phyloP scores from a whole-genome alignment of 352 stramenopile species.

The Achlya hypogyna region DNA sequence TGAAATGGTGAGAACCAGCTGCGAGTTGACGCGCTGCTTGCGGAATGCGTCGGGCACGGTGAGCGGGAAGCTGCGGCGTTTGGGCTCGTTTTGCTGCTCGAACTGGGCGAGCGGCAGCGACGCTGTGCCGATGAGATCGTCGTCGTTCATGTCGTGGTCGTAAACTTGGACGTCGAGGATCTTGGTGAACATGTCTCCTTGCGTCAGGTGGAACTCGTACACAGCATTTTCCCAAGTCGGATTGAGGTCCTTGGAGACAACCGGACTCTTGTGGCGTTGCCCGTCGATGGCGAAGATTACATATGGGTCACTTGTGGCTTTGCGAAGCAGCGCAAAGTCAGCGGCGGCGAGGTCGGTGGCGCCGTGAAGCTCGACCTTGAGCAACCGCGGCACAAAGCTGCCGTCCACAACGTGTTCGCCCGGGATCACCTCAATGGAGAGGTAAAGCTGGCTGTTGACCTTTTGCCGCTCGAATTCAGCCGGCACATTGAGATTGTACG shows the following conservation, averaged over 20 bases:
- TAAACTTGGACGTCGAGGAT: slow-evolving; percentile 14
- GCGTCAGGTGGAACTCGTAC: slow-evolving; percentile 9
- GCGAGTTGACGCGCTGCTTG: slow-evolving; percentile 5
- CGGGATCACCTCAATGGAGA: slow-evolving; percentile 1
- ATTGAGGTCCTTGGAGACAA: not conserved
- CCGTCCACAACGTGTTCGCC: not conserved
- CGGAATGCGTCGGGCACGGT: slow-evolving; percentile 1
- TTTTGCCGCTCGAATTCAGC: slow-evolving; percentile 10
- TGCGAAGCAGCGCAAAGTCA: not conserved
- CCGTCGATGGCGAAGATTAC: slow-evolving; percentile 4
- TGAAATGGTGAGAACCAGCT: slow-evolving; percentile 5
- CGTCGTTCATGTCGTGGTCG: slow-evolving; percentile 1
- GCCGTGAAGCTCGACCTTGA: slow-evolving; percentile 10
- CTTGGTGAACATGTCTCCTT: slow-evolving; percentile 14
- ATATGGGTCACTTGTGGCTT: slow-evolving; percentile 12
- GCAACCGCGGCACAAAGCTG: not conserved
- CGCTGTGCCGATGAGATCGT: slow-evolving; percentile 9
- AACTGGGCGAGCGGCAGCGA: slow-evolving; percentile 10
- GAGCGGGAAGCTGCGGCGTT: slow-evolving; percentile 1
- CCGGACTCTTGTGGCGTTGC: slow-evolving; percentile 10
- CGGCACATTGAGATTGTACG: slow-evolving; percentile 10
- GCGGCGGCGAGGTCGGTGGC: not conserved
- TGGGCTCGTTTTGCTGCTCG: not conserved
- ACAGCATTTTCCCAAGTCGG: not conserved
- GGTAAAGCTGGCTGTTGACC: not conserved